Evolutionary conservation across 2,329 filamentous ascomycete genomes (phyloP).

Genomic region (Nemania diffusa): DNA sequence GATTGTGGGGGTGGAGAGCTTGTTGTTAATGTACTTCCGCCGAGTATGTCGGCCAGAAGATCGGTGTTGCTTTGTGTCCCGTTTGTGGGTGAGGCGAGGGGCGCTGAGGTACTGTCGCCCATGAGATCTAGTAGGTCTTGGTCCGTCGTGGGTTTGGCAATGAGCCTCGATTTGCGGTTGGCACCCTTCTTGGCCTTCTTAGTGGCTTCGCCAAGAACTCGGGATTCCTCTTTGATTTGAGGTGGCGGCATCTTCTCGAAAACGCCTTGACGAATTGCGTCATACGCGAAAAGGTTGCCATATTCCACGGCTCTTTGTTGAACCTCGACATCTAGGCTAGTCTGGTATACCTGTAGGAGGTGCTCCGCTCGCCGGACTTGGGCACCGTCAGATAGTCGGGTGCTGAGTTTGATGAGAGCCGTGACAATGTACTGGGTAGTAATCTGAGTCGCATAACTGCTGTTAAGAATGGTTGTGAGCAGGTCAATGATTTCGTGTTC

Average conservation of each 20-base stretch:
- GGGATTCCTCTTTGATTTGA: constrained; percentile 94
- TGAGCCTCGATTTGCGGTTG: constrained; percentile 77
- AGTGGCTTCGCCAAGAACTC: constrained; percentile 84
- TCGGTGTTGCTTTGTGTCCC: constrained; percentile 79
- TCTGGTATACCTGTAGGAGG: constrained; percentile 79
- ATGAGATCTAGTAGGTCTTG: constrained; percentile 95
- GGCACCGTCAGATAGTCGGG: constrained; percentile 81
- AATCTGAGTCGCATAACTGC: constrained; percentile 90
- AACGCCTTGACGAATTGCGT: constrained; percentile 87
- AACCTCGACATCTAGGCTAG: constrained; percentile 92
- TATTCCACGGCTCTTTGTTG: constrained; percentile 98
- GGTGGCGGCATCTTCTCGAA: constrained; percentile 98
- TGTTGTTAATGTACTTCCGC: constrained; percentile 67
- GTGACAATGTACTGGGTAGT: constrained; percentile 97
- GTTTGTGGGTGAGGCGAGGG: constrained; percentile 65
- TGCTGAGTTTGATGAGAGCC: constrained; percentile 93
- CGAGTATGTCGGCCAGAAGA: constrained; percentile 87
- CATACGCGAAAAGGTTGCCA: constrained; percentile 89
- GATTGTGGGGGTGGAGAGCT: constrained; percentile 64
- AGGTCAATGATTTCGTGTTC: constrained; percentile 92
- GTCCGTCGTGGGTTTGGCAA: constrained; percentile 80
- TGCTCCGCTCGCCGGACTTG: constrained; percentile 87
- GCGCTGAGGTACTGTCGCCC: constrained; percentile 76
- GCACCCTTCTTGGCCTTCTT: constrained; percentile 74
- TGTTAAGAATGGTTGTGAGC: constrained; percentile 92